Conservation (phyloP, 208 protist species). For the Wallacemonas sp. region DNA sequence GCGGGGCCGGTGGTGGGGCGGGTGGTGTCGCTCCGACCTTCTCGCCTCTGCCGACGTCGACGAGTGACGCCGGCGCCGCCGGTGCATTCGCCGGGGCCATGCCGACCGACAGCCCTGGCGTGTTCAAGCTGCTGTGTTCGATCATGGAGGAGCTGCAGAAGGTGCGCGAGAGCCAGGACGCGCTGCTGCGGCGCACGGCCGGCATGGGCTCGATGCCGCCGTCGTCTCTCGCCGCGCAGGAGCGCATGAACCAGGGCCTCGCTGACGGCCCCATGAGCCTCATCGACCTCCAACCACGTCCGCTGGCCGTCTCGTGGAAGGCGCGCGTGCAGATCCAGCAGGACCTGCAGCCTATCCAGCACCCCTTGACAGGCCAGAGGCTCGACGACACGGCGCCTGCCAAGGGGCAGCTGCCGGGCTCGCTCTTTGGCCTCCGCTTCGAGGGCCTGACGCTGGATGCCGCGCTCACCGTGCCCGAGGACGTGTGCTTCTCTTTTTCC, state of each 20-base stretch:
- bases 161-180: constrained; percentile 74
- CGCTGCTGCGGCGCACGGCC: constrained; percentile 32
- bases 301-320: constrained; percentile 72
- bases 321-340: constrained; percentile 60
- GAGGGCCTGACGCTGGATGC: constrained; percentile 85
- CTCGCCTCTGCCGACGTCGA: too few species aligned
- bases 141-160: constrained; percentile 88
- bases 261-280: constrained; percentile 55
- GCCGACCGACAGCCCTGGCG: constrained; percentile 25
- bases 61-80: neutral
- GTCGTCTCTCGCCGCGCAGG: constrained; percentile 40
- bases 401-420: constrained; percentile 36
- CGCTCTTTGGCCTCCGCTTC: constrained; percentile 81
- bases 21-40: neutral
- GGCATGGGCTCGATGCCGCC: constrained; percentile 12
- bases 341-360: constrained; percentile 70
- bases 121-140: constrained; percentile 83
- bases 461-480: constrained; percentile 45
- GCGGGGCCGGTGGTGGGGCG: neutral
- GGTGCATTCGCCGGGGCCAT: neutral
- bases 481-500: constrained; percentile 85
- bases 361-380: constrained; percentile 58
- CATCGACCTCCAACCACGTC: constrained; percentile 69
- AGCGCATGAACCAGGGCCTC: constrained; percentile 48
- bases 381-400: constrained; percentile 58